phyloP scores from a whole-genome alignment of 2,329 filamentous ascomycete genomes.

The Claviceps paspali region DNA sequence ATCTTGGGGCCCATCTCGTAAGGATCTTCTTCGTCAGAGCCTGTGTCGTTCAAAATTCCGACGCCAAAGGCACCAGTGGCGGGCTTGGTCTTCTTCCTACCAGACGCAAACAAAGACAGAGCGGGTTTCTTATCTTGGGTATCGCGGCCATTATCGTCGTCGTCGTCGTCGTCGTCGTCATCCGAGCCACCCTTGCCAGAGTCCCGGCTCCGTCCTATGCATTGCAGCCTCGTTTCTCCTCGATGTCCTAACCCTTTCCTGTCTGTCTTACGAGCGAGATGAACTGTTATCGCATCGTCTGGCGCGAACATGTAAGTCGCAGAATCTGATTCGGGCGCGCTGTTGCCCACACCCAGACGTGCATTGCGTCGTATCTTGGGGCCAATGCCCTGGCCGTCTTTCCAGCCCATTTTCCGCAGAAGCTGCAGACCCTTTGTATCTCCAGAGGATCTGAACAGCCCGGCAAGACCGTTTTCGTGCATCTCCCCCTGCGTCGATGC shows the following conservation, averaged over 20 bases:
- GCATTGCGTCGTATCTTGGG: slow-evolving; percentile 68
- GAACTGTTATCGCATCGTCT: slow-evolving; percentile 57
- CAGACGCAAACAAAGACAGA: slow-evolving; percentile 10
- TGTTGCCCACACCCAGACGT: slow-evolving; percentile 37
- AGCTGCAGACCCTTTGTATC: slow-evolving; percentile 81
- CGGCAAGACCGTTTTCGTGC: slow-evolving; percentile 43
- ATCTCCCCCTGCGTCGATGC: slow-evolving; percentile 40
- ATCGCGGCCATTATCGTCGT: neutral
- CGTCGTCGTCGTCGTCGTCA: slow-evolving; percentile 10
- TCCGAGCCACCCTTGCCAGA: slow-evolving; percentile 33
- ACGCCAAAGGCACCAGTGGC: slow-evolving; percentile 62
- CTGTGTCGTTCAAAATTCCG: slow-evolving; percentile 79
- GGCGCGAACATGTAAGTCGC: slow-evolving; percentile 69
- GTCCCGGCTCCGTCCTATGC: slow-evolving; percentile 19
- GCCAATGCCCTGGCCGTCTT: slow-evolving; percentile 81
- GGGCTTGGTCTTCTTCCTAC: slow-evolving; percentile 36
- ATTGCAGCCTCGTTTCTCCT: slow-evolving; percentile 38
- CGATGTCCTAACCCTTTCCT: slow-evolving; percentile 55
- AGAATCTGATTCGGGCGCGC: slow-evolving; percentile 21
- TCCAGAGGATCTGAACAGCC: slow-evolving; percentile 55
- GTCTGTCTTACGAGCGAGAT: slow-evolving; percentile 49
- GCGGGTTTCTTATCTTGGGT: neutral
- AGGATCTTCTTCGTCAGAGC: slow-evolving; percentile 88
- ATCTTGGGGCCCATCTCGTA: slow-evolving; percentile 87
- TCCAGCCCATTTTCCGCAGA: slow-evolving; percentile 89